These are phyloP conservation scores for Scytalidium sp. DNA, from an alignment of 2,329 filamentous ascomycete species.

Conservation along the genomic window DNA sequence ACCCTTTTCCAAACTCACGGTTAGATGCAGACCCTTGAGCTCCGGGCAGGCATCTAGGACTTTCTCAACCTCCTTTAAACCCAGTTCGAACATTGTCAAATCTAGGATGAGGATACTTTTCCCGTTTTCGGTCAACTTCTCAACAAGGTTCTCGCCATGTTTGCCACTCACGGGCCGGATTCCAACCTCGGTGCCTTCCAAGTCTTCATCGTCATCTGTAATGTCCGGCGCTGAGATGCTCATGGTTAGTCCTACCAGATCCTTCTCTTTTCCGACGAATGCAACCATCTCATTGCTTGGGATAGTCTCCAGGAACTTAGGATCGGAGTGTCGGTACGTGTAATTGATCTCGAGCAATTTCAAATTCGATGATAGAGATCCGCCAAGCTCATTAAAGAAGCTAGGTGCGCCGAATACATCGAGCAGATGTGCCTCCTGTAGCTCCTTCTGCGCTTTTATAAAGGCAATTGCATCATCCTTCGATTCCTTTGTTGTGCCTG, in stretches of 20 bases:
- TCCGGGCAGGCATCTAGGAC: slow-evolving; percentile 33
- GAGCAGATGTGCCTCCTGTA: slow-evolving; percentile 42
- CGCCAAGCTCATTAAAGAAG: slow-evolving; percentile 33
- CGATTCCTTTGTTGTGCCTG: slow-evolving; percentile 35
- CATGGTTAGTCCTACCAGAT: slow-evolving; percentile 13
- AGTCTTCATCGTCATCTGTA: slow-evolving; percentile 19
- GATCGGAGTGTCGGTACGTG: slow-evolving; percentile 38
- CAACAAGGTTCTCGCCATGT: slow-evolving; percentile 6
- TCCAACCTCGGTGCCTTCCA: slow-evolving; percentile 19
- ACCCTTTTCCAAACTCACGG: slow-evolving; percentile 30
- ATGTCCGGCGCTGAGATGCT: slow-evolving; percentile 15
- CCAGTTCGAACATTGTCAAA: slow-evolving; percentile 38
- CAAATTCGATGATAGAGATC: slow-evolving; percentile 24
- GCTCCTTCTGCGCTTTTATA: slow-evolving; percentile 23
- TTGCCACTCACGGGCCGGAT: slow-evolving; percentile 9
- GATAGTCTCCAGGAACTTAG: slow-evolving; percentile 14
- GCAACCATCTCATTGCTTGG: slow-evolving; percentile 10
- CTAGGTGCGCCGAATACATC: slow-evolving; percentile 41
- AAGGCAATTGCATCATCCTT: slow-evolving; percentile 38
- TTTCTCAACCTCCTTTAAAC: slow-evolving; percentile 27
- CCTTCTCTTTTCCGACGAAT: slow-evolving; percentile 9
- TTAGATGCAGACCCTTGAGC: slow-evolving; percentile 35
- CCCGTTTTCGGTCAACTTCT: slow-evolving; percentile 20
- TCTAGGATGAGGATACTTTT: slow-evolving; percentile 25
- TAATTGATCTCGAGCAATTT: slow-evolving; percentile 44